Evolutionary conservation across 2,329 filamentous ascomycete species (phyloP).

Genomic region (Fusarium nodosum): DNA sequence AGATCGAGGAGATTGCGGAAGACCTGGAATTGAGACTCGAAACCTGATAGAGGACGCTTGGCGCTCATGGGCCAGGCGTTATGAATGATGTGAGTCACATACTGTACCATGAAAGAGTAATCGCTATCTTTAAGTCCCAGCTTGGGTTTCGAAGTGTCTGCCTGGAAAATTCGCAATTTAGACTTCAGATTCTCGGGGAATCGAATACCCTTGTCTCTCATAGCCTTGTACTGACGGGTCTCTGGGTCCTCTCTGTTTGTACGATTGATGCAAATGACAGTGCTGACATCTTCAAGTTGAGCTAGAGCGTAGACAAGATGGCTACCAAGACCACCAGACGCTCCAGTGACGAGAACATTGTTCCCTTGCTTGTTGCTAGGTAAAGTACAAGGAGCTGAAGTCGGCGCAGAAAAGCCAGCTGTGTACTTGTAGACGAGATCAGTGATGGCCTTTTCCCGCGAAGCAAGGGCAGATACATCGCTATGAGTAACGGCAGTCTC

Average conservation of each 20-base stretch:
- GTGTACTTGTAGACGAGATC: slow-evolving; percentile 26
- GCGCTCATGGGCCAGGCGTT: slow-evolving; percentile 47
- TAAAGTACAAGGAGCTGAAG: neutral
- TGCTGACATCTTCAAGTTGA: slow-evolving; percentile 21
- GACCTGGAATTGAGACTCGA: slow-evolving; percentile 41
- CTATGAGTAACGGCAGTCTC: neutral
- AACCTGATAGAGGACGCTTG: slow-evolving; percentile 35
- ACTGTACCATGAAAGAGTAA: neutral
- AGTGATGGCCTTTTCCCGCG: slow-evolving; percentile 12
- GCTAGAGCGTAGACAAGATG: slow-evolving; percentile 35
- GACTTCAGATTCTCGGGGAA: slow-evolving; percentile 24
- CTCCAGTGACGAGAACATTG: slow-evolving; percentile 24
- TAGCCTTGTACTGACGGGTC: slow-evolving; percentile 24
- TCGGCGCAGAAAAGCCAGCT: slow-evolving; percentile 3
- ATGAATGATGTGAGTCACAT: slow-evolving; percentile 34
- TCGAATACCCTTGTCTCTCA: slow-evolving; percentile 36
- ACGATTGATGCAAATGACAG: slow-evolving; percentile 28
- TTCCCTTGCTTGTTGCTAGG: neutral
- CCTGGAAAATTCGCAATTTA: slow-evolving; percentile 21
- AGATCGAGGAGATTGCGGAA: slow-evolving; percentile 38
- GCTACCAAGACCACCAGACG: slow-evolving; percentile 23
- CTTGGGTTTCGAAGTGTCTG: slow-evolving; percentile 19
- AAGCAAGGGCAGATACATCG: neutral
- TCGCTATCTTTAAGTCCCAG: slow-evolving; percentile 13
- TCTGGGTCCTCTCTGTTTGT: slow-evolving; percentile 7